Evolutionary conservation across 176 grass and related monocot species (phyloP).

Genomic region (Hordeum marinum): DNA sequence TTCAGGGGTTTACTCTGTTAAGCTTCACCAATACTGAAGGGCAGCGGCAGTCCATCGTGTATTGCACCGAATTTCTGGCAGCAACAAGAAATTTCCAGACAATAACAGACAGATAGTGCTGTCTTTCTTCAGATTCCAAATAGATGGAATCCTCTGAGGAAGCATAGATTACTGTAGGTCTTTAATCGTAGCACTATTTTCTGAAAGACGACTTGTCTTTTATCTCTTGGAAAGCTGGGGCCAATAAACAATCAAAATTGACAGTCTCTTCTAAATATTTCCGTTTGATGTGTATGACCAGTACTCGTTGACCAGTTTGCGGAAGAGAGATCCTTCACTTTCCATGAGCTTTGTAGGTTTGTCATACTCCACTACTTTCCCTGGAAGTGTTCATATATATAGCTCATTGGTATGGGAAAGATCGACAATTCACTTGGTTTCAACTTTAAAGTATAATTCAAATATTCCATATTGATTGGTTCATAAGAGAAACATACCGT

Average conservation of each 20-base stretch:
- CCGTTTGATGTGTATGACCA: constrained; percentile 35
- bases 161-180: not conserved
- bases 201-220: not conserved
- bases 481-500: constrained; percentile 43
- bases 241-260: not conserved
- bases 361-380: constrained; percentile 63
- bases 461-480: not conserved
- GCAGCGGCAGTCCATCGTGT: not conserved
- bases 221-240: not conserved
- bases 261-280: constrained; percentile 18
- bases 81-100: not conserved
- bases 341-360: constrained; percentile 71
- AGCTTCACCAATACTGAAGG: not conserved
- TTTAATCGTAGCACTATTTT: not conserved
- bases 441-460: not conserved
- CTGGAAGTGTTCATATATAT: constrained; percentile 22
- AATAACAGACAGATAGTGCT: not conserved
- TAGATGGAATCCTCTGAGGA: not conserved
- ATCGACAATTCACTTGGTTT: not conserved
- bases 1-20: not conserved
- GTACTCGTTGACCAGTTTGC: not conserved
- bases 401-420: not conserved
- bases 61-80: not conserved
- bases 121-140: not conserved
- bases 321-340: constrained; percentile 55